These are phyloP conservation scores for Monosporascus cannonballus DNA, from an alignment of 2,329 filamentous ascomycete genomes.

Conservation along the genomic window DNA sequence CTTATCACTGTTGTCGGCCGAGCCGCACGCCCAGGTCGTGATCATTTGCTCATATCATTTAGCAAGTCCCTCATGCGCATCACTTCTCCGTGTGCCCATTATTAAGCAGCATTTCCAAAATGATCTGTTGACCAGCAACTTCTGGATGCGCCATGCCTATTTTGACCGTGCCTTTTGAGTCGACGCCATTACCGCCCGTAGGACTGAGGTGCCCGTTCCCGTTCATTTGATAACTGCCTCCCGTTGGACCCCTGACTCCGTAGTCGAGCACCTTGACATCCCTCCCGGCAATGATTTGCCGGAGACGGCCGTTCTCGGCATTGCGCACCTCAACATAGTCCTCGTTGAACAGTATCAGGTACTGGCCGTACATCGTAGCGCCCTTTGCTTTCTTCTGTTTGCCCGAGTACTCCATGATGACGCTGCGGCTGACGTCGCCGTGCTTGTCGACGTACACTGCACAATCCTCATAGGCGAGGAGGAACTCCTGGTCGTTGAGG, in stretches of 20 bases:
- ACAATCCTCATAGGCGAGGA: conserved; percentile 91
- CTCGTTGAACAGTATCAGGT: conserved; percentile 86
- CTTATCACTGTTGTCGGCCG: no score
- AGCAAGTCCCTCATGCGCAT: conserved; percentile 4
- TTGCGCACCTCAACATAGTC: conserved; percentile 98
- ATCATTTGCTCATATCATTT: not conserved
- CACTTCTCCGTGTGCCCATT: conserved; percentile 63
- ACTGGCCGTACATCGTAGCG: conserved; percentile 85
- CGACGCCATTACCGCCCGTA: conserved; percentile 32
- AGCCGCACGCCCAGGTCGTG: no score
- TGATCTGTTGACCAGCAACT: conserved; percentile 74
- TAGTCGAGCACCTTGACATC: conserved; percentile 90
- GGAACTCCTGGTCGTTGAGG: conserved; percentile 84
- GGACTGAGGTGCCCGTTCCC: conserved; percentile 25
- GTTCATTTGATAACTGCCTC: conserved; percentile 31
- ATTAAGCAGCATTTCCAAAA: conserved; percentile 89
- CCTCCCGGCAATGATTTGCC: conserved; percentile 88
- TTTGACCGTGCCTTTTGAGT: conserved; percentile 74
- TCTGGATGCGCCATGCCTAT: conserved; percentile 93
- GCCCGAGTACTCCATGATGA: conserved; percentile 99
- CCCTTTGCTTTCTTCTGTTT: conserved; percentile 70
- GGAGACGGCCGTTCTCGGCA: conserved; percentile 85
- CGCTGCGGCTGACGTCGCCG: conserved; percentile 85
- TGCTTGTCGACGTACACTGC: conserved; percentile 98
- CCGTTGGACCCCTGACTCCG: conserved; percentile 59